These are phyloP conservation scores for Zygnema circumcarinatum DNA, from an alignment of 139 green algal species.

Conservation along the genomic window DNA sequence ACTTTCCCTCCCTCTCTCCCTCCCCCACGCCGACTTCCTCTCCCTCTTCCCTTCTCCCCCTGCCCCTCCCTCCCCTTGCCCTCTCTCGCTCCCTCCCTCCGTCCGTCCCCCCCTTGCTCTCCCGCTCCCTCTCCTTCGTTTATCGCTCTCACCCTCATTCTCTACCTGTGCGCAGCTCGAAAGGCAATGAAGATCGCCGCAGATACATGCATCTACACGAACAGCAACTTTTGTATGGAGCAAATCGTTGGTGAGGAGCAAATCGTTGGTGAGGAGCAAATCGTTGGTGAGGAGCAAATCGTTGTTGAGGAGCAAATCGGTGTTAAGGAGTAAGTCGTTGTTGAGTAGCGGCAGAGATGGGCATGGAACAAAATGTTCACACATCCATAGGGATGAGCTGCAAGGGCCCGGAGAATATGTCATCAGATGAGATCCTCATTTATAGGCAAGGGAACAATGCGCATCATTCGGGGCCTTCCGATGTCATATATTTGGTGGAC, in stretches of 20 bases:
- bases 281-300: background rate
- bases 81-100: background rate
- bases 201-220: slow-evolving; percentile 94
- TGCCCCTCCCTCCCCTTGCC: background rate
- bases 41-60: slow-evolving; percentile 22
- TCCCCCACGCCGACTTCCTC: no score
- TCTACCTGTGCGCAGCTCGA: slow-evolving; percentile 59
- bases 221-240: slow-evolving; percentile 81
- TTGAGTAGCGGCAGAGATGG: no score
- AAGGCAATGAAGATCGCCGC: slow-evolving; percentile 90
- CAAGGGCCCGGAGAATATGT: no score
- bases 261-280: background rate
- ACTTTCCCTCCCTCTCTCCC: background rate
- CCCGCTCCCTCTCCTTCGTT: background rate
- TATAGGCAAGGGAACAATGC: no score
- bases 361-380: no score
- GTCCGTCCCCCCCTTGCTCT: slow-evolving; percentile 11
- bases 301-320: background rate
- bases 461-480: no score
- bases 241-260: slow-evolving; percentile 19
- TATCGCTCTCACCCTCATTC: background rate
- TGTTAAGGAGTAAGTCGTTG: background rate
- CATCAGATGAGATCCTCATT: no score
- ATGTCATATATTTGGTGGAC: no score
- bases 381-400: no score